Evolutionary conservation across 2,329 filamentous ascomycete genomes (phyloP), one percentile per base, ranked within the genome.

Genomic region (Beauveria varroae): DNA sequence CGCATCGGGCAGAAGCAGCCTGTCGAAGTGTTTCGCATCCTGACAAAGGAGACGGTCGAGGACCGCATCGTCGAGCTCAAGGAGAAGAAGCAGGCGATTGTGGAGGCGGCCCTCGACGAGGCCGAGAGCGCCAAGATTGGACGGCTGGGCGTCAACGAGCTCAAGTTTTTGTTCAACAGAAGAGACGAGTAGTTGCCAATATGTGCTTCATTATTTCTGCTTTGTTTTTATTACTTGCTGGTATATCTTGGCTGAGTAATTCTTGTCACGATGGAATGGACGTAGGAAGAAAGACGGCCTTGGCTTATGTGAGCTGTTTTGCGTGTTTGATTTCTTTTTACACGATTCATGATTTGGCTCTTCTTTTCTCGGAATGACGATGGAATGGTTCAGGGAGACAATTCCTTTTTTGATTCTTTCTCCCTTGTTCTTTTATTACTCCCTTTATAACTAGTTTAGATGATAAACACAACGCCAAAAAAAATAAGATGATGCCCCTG

Each of bases 1-100:
- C 88, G 93, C 10, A 93, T 96, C 66, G 92, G 92, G 0, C 93
- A 97, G 75, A 76, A 80, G 65, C 81, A 81, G 4, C 77, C 86
- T 8, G 93, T 96, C 5, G 81, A 86, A 60, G 88, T 97, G 1
- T 91, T 96, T 71, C 87, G 91, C 4, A 83, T 96, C 26, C 76
- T 96, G 3, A 85, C 93, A 8, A 73, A 86, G 67, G 81, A 84
- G 6, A 96, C 93, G 0, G 89, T 97, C 1, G 93, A 97, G 72
- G 92, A 96, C 69, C 85, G 92, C 8, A 96, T 97, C 65, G 78
- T 93, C 37, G 80, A 80, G 26, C 76, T 96, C 18, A 92, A 96
- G 71, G 84, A 93, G 57, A 80, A 84, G 72, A 97, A 96, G 77
- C 84, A 88, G 24, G 79, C 83, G 49, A 77, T 96, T 43, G 90